phyloP scores from a whole-genome alignment of 108 stramenopile species.

The Epipyxis sp. region DNA sequence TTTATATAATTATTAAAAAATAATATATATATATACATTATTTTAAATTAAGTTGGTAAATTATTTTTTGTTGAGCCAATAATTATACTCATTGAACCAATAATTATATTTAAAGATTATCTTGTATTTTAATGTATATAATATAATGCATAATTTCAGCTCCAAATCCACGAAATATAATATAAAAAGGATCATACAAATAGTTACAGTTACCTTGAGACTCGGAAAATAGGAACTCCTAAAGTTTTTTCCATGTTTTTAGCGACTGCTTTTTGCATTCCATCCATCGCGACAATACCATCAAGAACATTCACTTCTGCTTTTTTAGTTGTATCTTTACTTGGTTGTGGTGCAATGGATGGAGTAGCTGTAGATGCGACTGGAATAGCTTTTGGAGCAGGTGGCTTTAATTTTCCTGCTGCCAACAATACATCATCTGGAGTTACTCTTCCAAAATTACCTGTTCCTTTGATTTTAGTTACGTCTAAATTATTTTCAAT shows the following conservation, averaged over 20 bases:
- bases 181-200: too few species aligned
- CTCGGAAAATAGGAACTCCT: conserved; percentile 83
- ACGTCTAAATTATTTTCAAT: conserved; percentile 81
- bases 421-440: conserved; percentile 78
- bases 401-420: neutral
- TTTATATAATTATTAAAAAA: too few species aligned
- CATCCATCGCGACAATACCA: conserved; percentile 76
- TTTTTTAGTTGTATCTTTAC: neutral
- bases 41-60: too few species aligned
- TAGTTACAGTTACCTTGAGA: too few species aligned
- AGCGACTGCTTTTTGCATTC: conserved; percentile 94
- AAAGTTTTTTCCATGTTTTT: conserved; percentile 94
- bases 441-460: conserved; percentile 89
- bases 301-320: neutral
- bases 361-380: conserved; percentile 36
- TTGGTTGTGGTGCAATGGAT: conserved; percentile 61
- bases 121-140: too few species aligned
- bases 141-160: too few species aligned
- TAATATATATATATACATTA: too few species aligned
- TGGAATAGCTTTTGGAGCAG: conserved; percentile 33
- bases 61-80: too few species aligned
- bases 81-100: too few species aligned
- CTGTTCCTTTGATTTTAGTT: conserved; percentile 71
- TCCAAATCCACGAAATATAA: too few species aligned
- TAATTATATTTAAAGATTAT: too few species aligned